Conservation (phyloP, 2,329 filamentous ascomycete genomes). For the Talaromyces verruculosus region DNA sequence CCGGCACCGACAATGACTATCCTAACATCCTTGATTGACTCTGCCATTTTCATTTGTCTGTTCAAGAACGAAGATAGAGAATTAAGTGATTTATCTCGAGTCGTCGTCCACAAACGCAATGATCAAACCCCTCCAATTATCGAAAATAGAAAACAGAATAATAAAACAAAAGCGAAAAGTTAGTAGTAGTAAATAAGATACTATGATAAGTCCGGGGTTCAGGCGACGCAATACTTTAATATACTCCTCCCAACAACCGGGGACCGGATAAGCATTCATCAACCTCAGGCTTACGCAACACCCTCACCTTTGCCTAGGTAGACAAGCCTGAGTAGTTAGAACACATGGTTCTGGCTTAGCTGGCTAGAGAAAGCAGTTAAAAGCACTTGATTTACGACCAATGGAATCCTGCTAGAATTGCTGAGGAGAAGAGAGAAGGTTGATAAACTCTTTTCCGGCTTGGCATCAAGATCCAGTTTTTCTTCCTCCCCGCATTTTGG, state of each 20-base stretch:
- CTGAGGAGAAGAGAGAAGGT: neutral
- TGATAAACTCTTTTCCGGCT: constrained; percentile 23
- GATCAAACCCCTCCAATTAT: neutral
- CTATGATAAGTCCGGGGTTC: neutral
- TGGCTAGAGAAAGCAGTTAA: neutral
- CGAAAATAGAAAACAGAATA: neutral
- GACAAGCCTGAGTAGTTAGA: neutral
- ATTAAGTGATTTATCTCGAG: neutral
- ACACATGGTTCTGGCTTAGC: neutral
- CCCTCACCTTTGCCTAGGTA: neutral
- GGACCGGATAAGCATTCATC: constrained; percentile 19
- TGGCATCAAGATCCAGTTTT: constrained; percentile 11
- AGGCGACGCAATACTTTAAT: neutral
- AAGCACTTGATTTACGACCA: neutral
- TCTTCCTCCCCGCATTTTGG: constrained; percentile 7
- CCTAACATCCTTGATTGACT: constrained; percentile 37
- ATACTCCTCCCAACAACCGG: neutral
- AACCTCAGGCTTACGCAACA: neutral
- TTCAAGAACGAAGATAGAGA: neutral
- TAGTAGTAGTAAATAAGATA: neutral
- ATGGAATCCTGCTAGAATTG: neutral
- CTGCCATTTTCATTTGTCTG: constrained; percentile 26
- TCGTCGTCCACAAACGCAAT: neutral
- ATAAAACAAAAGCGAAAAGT: neutral
- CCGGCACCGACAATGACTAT: constrained; percentile 53